These are phyloP conservation scores for Colletotrichum costaricense DNA, from an alignment of 2,329 filamentous ascomycete species.

Conservation along the genomic window DNA sequence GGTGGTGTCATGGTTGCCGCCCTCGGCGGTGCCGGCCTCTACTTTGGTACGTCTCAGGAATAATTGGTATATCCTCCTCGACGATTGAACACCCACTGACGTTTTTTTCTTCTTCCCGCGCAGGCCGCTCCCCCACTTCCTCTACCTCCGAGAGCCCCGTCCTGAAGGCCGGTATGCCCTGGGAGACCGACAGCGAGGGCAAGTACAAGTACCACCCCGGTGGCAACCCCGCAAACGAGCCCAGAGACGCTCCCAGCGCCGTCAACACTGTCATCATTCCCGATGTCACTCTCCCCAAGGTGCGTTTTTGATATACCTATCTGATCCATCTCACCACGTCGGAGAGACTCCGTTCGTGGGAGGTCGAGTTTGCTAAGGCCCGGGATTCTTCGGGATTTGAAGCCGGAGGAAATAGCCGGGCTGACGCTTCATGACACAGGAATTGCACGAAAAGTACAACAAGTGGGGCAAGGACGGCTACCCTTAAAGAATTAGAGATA, in stretches of 20 bases:
- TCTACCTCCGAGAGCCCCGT: slow-evolving; percentile 85
- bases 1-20: slow-evolving; percentile 90
- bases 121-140: slow-evolving; percentile 86
- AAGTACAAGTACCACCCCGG: slow-evolving; percentile 87
- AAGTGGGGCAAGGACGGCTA: slow-evolving; percentile 99
- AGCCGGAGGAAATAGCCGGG: neutral
- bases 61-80: slow-evolving; percentile 36
- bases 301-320: slow-evolving; percentile 52
- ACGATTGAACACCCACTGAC: slow-evolving; percentile 1
- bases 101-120: neutral
- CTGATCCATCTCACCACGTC: neutral
- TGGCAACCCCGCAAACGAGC: slow-evolving; percentile 79
- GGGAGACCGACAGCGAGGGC: slow-evolving; percentile 75
- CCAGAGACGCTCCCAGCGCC: slow-evolving; percentile 92
- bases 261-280: slow-evolving; percentile 95
- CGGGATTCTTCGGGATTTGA: neutral
- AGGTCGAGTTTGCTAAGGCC: neutral
- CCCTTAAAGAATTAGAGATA: slow-evolving; percentile 54
- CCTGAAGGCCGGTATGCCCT: slow-evolving; percentile 86
- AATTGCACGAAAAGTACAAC: slow-evolving; percentile 97
- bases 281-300: slow-evolving; percentile 91
- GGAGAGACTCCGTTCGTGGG: neutral
- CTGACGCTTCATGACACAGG: slow-evolving; percentile 58
- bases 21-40: slow-evolving; percentile 89
- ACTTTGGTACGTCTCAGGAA: slow-evolving; percentile 72